phyloP scores from a whole-genome alignment of 2,329 filamentous ascomycete species.

The Ophiostoma ulmi region DNA sequence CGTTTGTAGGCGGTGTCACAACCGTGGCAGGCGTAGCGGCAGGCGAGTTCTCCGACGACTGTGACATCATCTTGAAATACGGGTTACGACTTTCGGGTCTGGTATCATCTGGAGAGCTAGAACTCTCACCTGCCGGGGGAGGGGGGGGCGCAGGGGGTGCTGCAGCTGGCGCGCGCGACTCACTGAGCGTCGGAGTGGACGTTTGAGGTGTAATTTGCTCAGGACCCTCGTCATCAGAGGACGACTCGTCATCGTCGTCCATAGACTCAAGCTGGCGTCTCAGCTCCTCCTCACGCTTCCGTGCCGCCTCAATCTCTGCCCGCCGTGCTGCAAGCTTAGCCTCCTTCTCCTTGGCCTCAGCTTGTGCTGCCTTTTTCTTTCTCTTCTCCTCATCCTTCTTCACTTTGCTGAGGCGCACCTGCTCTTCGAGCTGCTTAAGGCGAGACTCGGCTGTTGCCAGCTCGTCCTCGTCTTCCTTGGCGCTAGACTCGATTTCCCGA shows the following conservation, averaged over 20 bases:
- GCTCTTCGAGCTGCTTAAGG: constrained; percentile 84
- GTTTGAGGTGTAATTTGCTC: constrained; percentile 59
- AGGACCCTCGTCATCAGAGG: constrained; percentile 75
- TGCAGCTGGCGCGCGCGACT: constrained; percentile 46
- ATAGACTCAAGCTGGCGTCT: constrained; percentile 76
- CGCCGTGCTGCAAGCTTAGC: constrained; percentile 74
- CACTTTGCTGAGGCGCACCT: constrained; percentile 86
- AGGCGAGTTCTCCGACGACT: constrained; percentile 53
- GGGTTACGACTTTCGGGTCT: constrained; percentile 87
- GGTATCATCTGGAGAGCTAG: constrained; percentile 46
- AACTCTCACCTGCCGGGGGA: constrained; percentile 41
- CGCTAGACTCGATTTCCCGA: constrained; percentile 71
- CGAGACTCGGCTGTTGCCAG: constrained; percentile 74
- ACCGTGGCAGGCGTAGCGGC: constrained; percentile 3
- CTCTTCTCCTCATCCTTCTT: constrained; percentile 96
- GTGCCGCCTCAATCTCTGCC: constrained; percentile 86
- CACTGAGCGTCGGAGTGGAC: constrained; percentile 39
- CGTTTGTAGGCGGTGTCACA: constrained; percentile 34
- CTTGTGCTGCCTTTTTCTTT: constrained; percentile 79
- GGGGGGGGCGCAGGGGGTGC: constrained; percentile 11
- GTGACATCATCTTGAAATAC: constrained; percentile 84
- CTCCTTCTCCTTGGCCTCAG: constrained; percentile 85
- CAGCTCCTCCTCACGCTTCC: constrained; percentile 83
- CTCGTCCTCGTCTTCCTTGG: constrained; percentile 71
- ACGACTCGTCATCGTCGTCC: constrained; percentile 58